Conservation (phyloP, 2,329 filamentous ascomycete genomes). For the Ophiostoma triangulosporum region DNA sequence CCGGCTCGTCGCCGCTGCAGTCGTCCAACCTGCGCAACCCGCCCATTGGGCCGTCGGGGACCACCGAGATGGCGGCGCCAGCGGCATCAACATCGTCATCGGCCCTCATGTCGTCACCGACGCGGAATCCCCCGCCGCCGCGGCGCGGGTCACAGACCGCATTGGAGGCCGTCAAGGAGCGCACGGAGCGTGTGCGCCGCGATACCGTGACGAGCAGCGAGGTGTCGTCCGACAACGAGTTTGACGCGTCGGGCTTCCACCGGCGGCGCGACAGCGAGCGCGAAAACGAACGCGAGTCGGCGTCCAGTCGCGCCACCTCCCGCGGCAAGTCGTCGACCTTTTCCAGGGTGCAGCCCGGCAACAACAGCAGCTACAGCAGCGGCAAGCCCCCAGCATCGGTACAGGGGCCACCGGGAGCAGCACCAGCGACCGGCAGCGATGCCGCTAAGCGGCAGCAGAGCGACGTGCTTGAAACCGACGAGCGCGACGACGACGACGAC, state of each 20-base stretch:
- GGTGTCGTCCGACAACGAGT: constrained; percentile 70
- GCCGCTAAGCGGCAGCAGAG: constrained; percentile 29
- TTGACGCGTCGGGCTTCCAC: constrained; percentile 53
- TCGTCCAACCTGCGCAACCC: constrained; percentile 48
- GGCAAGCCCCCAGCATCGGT: too few relatives aligned
- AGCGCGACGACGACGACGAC: constrained; percentile 27
- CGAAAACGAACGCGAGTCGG: constrained; percentile 44
- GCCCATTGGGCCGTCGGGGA: constrained; percentile 24
- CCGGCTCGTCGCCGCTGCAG: constrained; percentile 77
- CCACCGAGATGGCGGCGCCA: constrained; percentile 17
- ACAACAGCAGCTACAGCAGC: constrained; percentile 2
- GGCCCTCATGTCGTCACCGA: constrained; percentile 26
- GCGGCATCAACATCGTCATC: constrained; percentile 15
- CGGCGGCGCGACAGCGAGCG: constrained; percentile 41
- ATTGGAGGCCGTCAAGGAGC: constrained; percentile 55
- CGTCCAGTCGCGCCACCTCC: neutral
- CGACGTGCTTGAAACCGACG: constrained; percentile 34
- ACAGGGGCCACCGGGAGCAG: too few relatives aligned
- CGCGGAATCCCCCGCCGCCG: constrained; percentile 17
- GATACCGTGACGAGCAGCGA: constrained; percentile 75
- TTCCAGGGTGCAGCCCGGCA: neutral
- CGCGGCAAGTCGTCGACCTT: constrained; percentile 1
- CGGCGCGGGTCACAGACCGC: constrained; percentile 59
- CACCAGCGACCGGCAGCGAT: neutral
- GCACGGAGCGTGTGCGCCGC: constrained; percentile 54